Base-by-base conservation (phyloP, 2,329 filamentous ascomycete species). In the Microdochium trichocladiopsis region DNA sequence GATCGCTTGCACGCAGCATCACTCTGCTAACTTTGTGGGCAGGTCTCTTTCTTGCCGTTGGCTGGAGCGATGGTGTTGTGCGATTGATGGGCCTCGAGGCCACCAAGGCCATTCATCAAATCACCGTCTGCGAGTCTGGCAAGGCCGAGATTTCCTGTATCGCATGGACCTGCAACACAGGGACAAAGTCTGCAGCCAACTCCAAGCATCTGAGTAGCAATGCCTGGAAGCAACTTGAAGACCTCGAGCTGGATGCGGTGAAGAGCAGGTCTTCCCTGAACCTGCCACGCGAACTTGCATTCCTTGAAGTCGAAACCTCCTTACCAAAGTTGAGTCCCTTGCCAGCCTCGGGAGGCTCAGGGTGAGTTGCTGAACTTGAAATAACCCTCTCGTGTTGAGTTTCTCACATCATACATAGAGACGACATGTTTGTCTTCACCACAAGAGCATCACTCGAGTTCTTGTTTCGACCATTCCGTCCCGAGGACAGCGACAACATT, bases 11-110 rank as follows among this genome's bases (percentile, higher is more conserved):
- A 25, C 52, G n/a, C 24, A 28, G 51, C 18, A 49, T 1, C 22
- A 22, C 28, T 31, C 22, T 18, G 14, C 23, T 25, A 33, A 25
- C 56, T 57, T 63, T 47, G 63, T 21, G 48, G 53, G 5, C 53
- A 87, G 85, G 87, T 9, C 86, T 89, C 56, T 83, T 90, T 43
- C 78, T 96, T 51, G 90, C 90, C 14, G 82, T 94, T 14, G 90
- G 84, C 47, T 95, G 90, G 84, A 90, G 82, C 59, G 90, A 95
- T 72, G 88, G 88, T 25, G 80, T 81, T 6, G 82, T 94, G 21
- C 84, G 90, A 53, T 72, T 95, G 33, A 80, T 93, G 66, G 88
- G 87, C 55, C 72, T 90, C 22, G 90, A 94, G 66, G 92, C 83
- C 60, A 88, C 84, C 66, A 95, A 93, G 69, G 82, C 87, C 12